Evolutionary conservation across 768 basidiomycete species (phyloP), one percentile per base, ranked within the genome.

Genomic region (Naematelia aurantialba): DNA sequence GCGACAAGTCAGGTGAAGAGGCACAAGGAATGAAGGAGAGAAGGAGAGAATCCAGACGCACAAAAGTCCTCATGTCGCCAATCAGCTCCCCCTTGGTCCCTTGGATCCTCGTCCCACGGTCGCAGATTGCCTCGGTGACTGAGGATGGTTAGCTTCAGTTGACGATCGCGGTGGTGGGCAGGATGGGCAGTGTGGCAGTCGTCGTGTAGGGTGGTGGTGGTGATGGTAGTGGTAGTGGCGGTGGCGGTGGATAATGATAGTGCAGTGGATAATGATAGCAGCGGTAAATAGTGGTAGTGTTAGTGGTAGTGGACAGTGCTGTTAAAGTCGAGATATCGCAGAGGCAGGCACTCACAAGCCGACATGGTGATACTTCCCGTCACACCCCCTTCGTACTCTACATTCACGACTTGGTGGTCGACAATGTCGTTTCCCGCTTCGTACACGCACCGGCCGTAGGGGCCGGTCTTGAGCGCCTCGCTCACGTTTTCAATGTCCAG

Each of bases 281-380:
- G n/a, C n/a, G n/a, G n/a, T n/a, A n/a, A n/a, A n/a, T n/a, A n/a
- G n/a, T n/a, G n/a, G n/a, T n/a, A n/a, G n/a, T n/a, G n/a, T n/a
- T n/a, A n/a, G n/a, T n/a, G n/a, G n/a, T n/a, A n/a, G n/a, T n/a
- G n/a, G n/a, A n/a, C n/a, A n/a, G n/a, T n/a, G n/a, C n/a, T n/a
- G n/a, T n/a, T n/a, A n/a, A n/a, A n/a, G n/a, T n/a, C n/a, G n/a
- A n/a, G n/a, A n/a, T n/a, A n/a, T n/a, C n/a, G n/a, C n/a, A n/a
- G n/a, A n/a, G n/a, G 10, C 12, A 54, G 22, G 2, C 17, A 60
- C 56, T 63, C 45, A 65, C 63, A 68, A 26, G 91, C 91, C 49
- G 89, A 83, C 89, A 93, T 91, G 19, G 91, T 91, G 75, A 93
- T 88, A 0, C 88, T 88, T 12, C 83, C 88, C 0, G 91, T 92